Evolutionary conservation across 129 eudicot species (phyloP), one percentile per base, ranked within the genome.

Genomic region (Arctium lappa): DNA sequence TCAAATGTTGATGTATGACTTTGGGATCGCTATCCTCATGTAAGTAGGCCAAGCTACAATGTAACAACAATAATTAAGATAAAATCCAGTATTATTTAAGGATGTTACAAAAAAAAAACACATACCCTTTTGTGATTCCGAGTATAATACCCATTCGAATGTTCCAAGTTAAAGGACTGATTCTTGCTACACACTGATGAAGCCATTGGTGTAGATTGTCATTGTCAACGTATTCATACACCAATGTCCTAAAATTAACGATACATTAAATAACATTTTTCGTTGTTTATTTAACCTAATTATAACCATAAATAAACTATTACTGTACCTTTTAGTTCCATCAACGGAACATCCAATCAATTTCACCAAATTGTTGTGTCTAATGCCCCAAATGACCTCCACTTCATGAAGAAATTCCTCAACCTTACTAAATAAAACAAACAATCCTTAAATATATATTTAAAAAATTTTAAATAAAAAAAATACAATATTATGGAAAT

Each of bases 291-390:
- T 18, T 12, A 71, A 80, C 34, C 60, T 27, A 4, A 18, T 10
- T 72, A 50, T 1, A 70, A 50, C 62, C 4, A 73, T 16, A 12
- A 32, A 77, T 42, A 44, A 74, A 62, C 18, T 83, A 15, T 60
- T 9, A 9, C 33, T 30, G 77, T 68, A 88, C 94, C 91, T 88
- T 82, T 82, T 66, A 69, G 56, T 69, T 82, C 90, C 90, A 56
- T 88, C 83, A 32, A 70, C 36, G 39, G 89, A 83, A 75, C 75
- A 86, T 48, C 94, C 94, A 5, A 88, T 75, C 79, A 91, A 60
- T 56, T 91, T 91, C 79, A 88, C 92, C 86, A 91, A 34, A 86
- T 91, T 91, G 73, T 65, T 86, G 86, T 91, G 90, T 76, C 86
- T 86, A 32, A 88, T 37, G 50, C 85, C 39, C 86, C 85, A 85